Conservation (phyloP, 305 asterid genomes). For the Fraxinus platypoda region DNA sequence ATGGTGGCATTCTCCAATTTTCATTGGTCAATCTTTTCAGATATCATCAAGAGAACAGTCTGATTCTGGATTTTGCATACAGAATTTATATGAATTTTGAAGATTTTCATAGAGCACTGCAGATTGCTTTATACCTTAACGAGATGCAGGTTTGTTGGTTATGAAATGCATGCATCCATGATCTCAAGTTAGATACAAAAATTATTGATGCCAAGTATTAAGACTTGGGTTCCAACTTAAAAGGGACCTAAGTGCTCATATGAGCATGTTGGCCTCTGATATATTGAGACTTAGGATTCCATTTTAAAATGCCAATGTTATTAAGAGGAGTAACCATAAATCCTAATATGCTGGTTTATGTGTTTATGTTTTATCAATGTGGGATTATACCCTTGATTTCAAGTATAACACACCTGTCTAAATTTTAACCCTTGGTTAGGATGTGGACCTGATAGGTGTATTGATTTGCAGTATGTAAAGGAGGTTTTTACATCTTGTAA, state of each 20-base stretch:
- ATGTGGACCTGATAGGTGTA: not conserved
- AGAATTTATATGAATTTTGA: slow-evolving; percentile 73
- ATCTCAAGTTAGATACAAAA: slow-evolving; percentile 3
- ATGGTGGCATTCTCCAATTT: slow-evolving; percentile 4
- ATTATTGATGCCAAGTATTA: not conserved
- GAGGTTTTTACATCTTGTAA: slow-evolving; percentile 61
- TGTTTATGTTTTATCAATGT: not conserved
- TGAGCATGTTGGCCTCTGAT: not conserved
- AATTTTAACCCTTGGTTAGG: not conserved
- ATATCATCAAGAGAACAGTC: slow-evolving; percentile 85
- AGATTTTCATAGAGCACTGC: slow-evolving; percentile 83
- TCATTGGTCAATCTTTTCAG: slow-evolving; percentile 38
- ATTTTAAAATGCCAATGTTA: too few relatives aligned
- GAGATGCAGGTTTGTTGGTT: slow-evolving; percentile 61
- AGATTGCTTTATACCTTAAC: slow-evolving; percentile 75
- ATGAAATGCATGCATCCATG: slow-evolving; percentile 8
- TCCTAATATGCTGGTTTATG: not conserved
- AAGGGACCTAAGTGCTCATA: not conserved
- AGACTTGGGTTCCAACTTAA: not conserved
- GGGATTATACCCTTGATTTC: not conserved
- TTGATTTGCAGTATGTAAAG: slow-evolving; percentile 70
- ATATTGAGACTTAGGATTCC: not conserved
- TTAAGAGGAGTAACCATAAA: not conserved
- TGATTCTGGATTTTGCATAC: slow-evolving; percentile 82
- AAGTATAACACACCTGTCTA: slow-evolving; percentile 4